Evolutionary conservation across 169 alveolate species (phyloP).

Genomic region (Cryptosporidium felis): DNA sequence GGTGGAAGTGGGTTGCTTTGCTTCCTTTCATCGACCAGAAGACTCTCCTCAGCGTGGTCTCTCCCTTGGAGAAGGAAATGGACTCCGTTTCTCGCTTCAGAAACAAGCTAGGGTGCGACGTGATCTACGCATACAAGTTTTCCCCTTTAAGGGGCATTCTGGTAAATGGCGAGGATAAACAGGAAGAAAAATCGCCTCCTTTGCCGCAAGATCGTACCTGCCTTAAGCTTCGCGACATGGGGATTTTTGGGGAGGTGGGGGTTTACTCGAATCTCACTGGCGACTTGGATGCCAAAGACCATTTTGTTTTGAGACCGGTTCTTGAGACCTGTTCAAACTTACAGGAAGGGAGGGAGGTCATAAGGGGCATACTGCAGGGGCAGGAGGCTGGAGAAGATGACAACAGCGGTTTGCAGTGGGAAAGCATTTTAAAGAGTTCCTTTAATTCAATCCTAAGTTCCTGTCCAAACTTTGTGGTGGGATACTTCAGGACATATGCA

Average conservation of each 20-base stretch:
- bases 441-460: background rate
- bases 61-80: slow-evolving; percentile 79
- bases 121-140: slow-evolving; percentile 8
- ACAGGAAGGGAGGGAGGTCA: slow-evolving; percentile 1
- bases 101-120: slow-evolving; percentile 74
- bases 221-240: too few species aligned
- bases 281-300: too few species aligned
- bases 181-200: too few species aligned
- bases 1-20: slow-evolving; percentile 86
- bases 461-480: slow-evolving; percentile 3
- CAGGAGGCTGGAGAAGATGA: too few species aligned
- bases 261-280: too few species aligned
- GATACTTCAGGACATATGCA: background rate
- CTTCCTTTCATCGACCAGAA: slow-evolving; percentile 87
- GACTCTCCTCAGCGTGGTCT: slow-evolving; percentile 75
- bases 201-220: too few species aligned
- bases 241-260: too few species aligned
- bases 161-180: too few species aligned
- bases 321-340: slow-evolving; percentile 5
- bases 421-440: slow-evolving; percentile 24
- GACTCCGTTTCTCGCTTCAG: slow-evolving; percentile 76
- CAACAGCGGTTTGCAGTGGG: background rate
- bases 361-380: slow-evolving; percentile 5
- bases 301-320: slow-evolving; percentile 22
- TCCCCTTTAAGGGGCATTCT: slow-evolving; percentile 13